Percentiles rank a stretch among this genome's conserved stretches.
Evolutionary conservation across 2,329 filamentous ascomycete species (phyloP).

Genomic region (Simplicillium aogashimaense): DNA sequence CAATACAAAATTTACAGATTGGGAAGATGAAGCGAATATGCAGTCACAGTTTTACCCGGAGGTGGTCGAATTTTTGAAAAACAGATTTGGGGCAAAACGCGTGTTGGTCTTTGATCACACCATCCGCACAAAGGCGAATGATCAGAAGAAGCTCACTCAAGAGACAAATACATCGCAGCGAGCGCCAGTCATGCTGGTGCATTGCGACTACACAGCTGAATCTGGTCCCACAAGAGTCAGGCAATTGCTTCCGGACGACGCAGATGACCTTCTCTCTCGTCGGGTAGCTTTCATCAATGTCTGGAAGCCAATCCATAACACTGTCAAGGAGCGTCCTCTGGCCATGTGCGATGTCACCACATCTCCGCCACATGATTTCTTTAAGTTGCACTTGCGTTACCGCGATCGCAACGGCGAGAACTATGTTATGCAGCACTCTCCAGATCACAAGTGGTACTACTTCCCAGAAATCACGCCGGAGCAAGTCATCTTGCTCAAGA

Average conservation of each 20-base stretch:
- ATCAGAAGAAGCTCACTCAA: constrained; percentile 1
- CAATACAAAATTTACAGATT: not conserved
- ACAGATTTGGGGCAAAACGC: not conserved
- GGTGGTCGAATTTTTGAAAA: constrained; percentile 1
- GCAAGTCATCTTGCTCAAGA: too few relatives aligned
- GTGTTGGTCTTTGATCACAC: constrained; percentile 3
- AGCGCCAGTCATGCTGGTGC: constrained; percentile 1
- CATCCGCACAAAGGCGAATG: constrained; percentile 2
- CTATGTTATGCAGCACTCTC: too few relatives aligned
- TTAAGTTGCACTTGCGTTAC: constrained; percentile 1
- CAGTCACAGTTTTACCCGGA: constrained; percentile 1
- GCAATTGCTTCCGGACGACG: constrained; percentile 1
- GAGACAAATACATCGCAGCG: constrained; percentile 1
- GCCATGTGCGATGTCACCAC: constrained; percentile 3
- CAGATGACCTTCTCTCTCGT: constrained; percentile 2
- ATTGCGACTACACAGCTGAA: constrained; percentile 3
- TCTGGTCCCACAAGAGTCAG: not conserved
- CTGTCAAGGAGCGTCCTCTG: constrained; percentile 1
- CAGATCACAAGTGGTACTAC: too few relatives aligned
- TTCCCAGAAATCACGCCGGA: too few relatives aligned
- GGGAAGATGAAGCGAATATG: constrained; percentile 1
- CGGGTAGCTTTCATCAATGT: constrained; percentile 3
- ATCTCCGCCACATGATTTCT: not conserved
- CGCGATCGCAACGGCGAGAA: too few relatives aligned
- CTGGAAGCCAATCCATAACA: constrained; percentile 1